Conservation (phyloP, 2,329 filamentous ascomycete genomes). For the Colletotrichum brevisporum region DNA sequence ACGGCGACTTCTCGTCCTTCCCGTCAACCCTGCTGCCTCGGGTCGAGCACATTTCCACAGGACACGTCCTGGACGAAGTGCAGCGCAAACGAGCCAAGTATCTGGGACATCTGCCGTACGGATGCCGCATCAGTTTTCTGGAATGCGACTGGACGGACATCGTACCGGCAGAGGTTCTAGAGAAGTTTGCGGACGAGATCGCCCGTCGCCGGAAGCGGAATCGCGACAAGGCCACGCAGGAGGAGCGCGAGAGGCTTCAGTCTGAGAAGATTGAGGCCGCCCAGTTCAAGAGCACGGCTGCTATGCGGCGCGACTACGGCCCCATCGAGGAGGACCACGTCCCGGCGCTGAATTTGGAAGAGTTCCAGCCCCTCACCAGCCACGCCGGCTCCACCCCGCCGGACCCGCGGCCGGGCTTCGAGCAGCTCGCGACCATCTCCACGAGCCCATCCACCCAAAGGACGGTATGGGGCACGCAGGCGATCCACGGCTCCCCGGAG, state of each 20-base stretch:
- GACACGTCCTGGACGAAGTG: slow-evolving; percentile 88
- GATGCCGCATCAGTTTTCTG: slow-evolving; percentile 91
- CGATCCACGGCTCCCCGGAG: slow-evolving; percentile 72
- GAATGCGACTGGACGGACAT: slow-evolving; percentile 97
- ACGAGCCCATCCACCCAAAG: slow-evolving; percentile 82
- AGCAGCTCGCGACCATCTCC: slow-evolving; percentile 80
- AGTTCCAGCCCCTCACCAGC: slow-evolving; percentile 75
- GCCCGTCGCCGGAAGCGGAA: slow-evolving; percentile 83
- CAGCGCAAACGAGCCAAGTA: slow-evolving; percentile 89
- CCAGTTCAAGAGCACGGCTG: slow-evolving; percentile 69
- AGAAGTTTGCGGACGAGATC: slow-evolving; percentile 82
- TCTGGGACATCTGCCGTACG: slow-evolving; percentile 85
- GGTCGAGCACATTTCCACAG: slow-evolving; percentile 90
- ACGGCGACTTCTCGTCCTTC: slow-evolving; percentile 85
- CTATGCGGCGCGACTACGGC: slow-evolving; percentile 57
- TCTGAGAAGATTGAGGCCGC: slow-evolving; percentile 86
- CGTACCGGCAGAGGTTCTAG: slow-evolving; percentile 81
- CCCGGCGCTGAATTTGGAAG: slow-evolving; percentile 66
- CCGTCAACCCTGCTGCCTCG: slow-evolving; percentile 88
- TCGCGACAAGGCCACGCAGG: slow-evolving; percentile 84
- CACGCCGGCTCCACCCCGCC: slow-evolving; percentile 67
- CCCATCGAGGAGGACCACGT: slow-evolving; percentile 55
- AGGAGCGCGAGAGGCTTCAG: slow-evolving; percentile 87
- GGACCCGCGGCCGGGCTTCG: slow-evolving; percentile 73
- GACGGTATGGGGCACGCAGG: slow-evolving; percentile 94